These are phyloP conservation scores for Cyclotella cryptica DNA, from an alignment of 108 stramenopile species.

Conservation along the genomic window DNA sequence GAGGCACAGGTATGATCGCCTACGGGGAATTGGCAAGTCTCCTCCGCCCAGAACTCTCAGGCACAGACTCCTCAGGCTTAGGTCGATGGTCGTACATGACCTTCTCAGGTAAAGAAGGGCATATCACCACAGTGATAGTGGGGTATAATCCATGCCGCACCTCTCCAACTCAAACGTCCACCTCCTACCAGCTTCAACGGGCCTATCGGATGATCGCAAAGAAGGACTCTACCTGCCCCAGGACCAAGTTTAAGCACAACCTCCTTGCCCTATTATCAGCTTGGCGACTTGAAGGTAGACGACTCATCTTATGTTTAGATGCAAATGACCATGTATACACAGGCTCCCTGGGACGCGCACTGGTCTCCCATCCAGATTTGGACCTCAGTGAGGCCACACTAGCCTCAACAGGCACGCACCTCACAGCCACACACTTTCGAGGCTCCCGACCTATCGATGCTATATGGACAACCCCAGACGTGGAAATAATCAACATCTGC, in stretches of 20 bases:
- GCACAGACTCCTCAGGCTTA: not conserved
- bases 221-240: constrained; percentile 6
- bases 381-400: constrained; percentile 11
- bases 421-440: constrained; percentile 19
- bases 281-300: constrained; percentile 13
- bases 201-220: constrained; percentile 1
- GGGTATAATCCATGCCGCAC: constrained; percentile 28
- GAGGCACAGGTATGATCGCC: constrained; percentile 3
- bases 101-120: constrained; percentile 9
- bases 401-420: constrained; percentile 7
- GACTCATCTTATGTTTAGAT: constrained; percentile 24
- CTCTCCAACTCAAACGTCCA: not conserved
- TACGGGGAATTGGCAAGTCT: not conserved
- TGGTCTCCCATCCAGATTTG: not conserved
- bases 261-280: not conserved
- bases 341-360: not conserved
- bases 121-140: not conserved
- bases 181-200: constrained; percentile 21
- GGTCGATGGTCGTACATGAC: constrained; percentile 4
- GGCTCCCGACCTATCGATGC: constrained; percentile 31
- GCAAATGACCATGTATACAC: constrained; percentile 24
- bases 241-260: not conserved
- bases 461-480: constrained; percentile 10
- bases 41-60: not conserved
- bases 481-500: constrained; percentile 2